phyloP scores from a whole-genome alignment of 768 basidiomycete species.

The Lepiota venenata region DNA sequence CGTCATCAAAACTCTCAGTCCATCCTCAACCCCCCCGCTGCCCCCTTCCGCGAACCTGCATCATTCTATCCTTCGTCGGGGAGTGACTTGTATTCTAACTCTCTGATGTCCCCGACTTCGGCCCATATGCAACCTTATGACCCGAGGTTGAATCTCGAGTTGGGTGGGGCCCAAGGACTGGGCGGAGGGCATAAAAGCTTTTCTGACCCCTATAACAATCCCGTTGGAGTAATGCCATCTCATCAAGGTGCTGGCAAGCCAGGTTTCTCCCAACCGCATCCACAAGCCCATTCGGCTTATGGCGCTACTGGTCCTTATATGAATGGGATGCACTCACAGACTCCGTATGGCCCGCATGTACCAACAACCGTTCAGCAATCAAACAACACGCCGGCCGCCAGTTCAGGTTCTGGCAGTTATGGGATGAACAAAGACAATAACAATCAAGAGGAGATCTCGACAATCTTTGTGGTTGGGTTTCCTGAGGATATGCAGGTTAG shows the following conservation, averaged over 20 bases:
- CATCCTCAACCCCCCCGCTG: conserved; percentile 22
- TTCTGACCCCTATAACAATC: conserved; percentile 26
- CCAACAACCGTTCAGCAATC: conserved; percentile 30
- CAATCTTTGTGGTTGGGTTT: conserved; percentile 98
- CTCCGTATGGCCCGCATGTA: conserved; percentile 72
- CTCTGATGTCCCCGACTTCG: conserved; percentile 37
- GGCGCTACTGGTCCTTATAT: conserved; percentile 21
- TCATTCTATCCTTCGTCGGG: conserved; percentile 28
- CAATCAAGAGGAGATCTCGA: conserved; percentile 85
- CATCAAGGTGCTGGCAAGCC: conserved; percentile 21
- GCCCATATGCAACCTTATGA: conserved; percentile 35
- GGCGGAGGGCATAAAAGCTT: conserved; percentile 27
- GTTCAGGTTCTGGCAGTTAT: conserved; percentile 23
- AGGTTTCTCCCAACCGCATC: conserved; percentile 23
- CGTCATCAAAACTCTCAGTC: conserved; percentile 35
- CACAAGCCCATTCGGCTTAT: conserved; percentile 24
- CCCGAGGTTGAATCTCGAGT: conserved; percentile 33
- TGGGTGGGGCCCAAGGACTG: conserved; percentile 23
- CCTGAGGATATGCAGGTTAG: conserved; percentile 97
- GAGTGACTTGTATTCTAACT: conserved; percentile 31
- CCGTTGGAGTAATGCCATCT: conserved; percentile 18
- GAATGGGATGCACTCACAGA: conserved; percentile 55
- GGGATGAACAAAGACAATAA: conserved; percentile 22
- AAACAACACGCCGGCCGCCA: conserved; percentile 20
- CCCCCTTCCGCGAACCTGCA: conserved; percentile 32